A percentile compares a stretch with the other conserved stretches of the same genome.
phyloP scores from a whole-genome alignment of 345 rosid species.

The Rhizophora apiculata region DNA sequence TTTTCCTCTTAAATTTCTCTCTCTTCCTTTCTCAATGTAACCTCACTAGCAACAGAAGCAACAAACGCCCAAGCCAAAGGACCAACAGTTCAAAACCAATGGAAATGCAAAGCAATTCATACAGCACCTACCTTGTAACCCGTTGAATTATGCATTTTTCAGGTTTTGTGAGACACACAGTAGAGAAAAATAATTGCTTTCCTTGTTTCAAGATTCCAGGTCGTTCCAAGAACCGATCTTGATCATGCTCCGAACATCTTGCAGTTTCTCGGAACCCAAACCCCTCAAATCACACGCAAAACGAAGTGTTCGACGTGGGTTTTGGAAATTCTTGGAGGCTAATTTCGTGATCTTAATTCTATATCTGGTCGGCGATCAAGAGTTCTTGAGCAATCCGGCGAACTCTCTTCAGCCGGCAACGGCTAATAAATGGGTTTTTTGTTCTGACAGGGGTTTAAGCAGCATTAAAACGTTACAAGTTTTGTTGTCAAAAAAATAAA shows the following conservation, averaged over 20 bases:
- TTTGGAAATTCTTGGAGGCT: slow-evolving; percentile 13
- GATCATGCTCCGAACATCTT: slow-evolving; percentile 12
- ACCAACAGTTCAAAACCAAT: slow-evolving; percentile 51
- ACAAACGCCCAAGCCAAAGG: slow-evolving; percentile 51
- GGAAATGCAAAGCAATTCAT: slow-evolving; percentile 52
- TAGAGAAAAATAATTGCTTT: slow-evolving; percentile 23
- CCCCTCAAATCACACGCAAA: slow-evolving; percentile 23
- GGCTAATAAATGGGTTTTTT: no score
- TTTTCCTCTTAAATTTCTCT: slow-evolving; percentile 26
- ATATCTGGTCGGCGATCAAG: slow-evolving; percentile 13
- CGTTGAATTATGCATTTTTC: slow-evolving; percentile 30
- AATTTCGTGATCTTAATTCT: slow-evolving; percentile 22
- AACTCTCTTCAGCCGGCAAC: no score
- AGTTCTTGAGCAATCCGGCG: not conserved
- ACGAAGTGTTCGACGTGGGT: slow-evolving; percentile 18
- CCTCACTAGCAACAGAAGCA: slow-evolving; percentile 40
- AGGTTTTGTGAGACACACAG: slow-evolving; percentile 20
- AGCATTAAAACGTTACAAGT: no score
- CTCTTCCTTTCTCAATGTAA: slow-evolving; percentile 34
- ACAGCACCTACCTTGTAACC: slow-evolving; percentile 44
- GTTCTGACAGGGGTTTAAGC: no score
- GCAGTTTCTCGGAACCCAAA: slow-evolving; percentile 25
- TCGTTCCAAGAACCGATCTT: slow-evolving; percentile 11
- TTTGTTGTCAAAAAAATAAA: no score
- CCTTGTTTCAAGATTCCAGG: slow-evolving; percentile 16